Evolutionary conservation across 495 filamentous ascomycete species (phyloP), one percentile per base, ranked within the genome.

Genomic region (Aspergillus affinis): DNA sequence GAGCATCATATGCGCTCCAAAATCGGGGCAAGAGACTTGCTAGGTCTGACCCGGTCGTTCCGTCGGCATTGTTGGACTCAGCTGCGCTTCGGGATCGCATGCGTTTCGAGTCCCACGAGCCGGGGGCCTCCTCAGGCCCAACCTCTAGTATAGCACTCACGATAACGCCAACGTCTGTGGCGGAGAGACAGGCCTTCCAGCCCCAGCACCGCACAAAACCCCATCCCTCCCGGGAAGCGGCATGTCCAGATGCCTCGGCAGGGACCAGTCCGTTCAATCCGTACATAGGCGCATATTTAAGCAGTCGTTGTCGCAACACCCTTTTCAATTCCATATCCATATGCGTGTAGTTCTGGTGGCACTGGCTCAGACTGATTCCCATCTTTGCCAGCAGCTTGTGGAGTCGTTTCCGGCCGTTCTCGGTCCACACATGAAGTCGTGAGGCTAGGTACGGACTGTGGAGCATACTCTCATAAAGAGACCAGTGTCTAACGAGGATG

Each of bases 241-340:
- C 69, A 62, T 77, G 68, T 4, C 71, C 75, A 30, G 83, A 80
- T 20, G 84, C 84, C 29, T 85, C 83, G 30, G 81, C 75, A 4
- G 93, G 93, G 3, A 98, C 92, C 51, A 98, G 82, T 20, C 91
- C 95, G 66, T 97, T 92, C 10, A 98, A 81, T 29, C 93, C 92
- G 72, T 97, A 98, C 60, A 92, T 75, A 2, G 91, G 89, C 0
- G 92, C 92, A 65, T 96, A 97, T 61, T 91, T 92, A 44, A 96
- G 81, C 2, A 98, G 79, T 49, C 93, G 88, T 52, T 88, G 82
- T n/a, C 93, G 86, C 21, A 98, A 77, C 13, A 89, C 90, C 21
- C 90, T 87, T 74, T 98, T 98, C 44, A 98, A 76, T 67, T 94
- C 87, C 90, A 98, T 93, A 70, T 98, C 95, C 92, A 98, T 97